These are phyloP conservation scores for Diplodia corticola DNA, from an alignment of 2,329 filamentous ascomycete genomes.

Conservation along the genomic window DNA sequence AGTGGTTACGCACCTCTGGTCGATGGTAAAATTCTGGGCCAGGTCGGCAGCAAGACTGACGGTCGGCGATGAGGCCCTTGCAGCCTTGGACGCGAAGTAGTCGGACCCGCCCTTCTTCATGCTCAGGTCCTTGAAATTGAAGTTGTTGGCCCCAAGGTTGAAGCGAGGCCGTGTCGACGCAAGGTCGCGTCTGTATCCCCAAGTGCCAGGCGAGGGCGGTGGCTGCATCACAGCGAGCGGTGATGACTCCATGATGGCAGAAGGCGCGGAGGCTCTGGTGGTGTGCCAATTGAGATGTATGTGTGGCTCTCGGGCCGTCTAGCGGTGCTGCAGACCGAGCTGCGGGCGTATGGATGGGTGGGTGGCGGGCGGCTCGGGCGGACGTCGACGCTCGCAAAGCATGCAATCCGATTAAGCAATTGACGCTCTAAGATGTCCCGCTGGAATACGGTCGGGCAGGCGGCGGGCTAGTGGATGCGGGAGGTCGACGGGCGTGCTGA, in stretches of 20 bases:
- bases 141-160: constrained; percentile 62
- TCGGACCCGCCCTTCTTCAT: constrained; percentile 70
- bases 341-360: constrained; percentile 11
- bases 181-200: constrained; percentile 62
- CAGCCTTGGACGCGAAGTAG: constrained; percentile 78
- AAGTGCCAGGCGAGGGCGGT: constrained; percentile 61
- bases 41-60: constrained; percentile 89
- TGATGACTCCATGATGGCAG: constrained; percentile 62
- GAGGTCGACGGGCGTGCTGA: constrained; percentile 25
- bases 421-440: constrained; percentile 16
- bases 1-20: constrained; percentile 72
- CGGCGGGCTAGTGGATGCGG: background rate
- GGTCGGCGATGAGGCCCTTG: constrained; percentile 85
- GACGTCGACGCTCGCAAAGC: constrained; percentile 8
- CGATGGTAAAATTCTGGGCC: constrained; percentile 95
- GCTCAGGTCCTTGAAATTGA: constrained; percentile 75
- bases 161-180: constrained; percentile 56
- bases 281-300: constrained; percentile 13
- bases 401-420: constrained; percentile 19
- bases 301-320: constrained; percentile 19
- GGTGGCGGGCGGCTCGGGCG: background rate
- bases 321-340: background rate
- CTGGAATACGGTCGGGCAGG: constrained; percentile 8
- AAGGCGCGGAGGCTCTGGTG: background rate
- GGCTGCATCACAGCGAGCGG: constrained; percentile 92